Percentiles rank a stretch among this genome's conserved stretches.
Evolutionary conservation across 2,329 filamentous ascomycete genomes (phyloP).

Genomic region (Leptodontidium sp.): DNA sequence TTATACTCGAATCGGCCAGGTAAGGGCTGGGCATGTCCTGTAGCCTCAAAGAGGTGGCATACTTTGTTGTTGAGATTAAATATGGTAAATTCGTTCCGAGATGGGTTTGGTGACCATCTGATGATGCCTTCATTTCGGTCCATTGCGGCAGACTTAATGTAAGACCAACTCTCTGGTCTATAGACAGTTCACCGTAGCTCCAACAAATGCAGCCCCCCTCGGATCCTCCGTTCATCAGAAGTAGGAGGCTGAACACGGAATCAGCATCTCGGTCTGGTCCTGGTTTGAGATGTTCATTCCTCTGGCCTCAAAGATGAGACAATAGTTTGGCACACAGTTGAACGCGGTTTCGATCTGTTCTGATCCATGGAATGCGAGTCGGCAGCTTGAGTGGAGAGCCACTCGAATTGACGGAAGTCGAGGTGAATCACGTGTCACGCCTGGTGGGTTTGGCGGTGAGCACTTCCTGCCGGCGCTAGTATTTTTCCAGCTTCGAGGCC

Average conservation of each 20-base stretch:
- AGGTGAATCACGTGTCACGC: constrained; percentile 10
- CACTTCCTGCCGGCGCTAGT: background rate
- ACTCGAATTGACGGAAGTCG: background rate
- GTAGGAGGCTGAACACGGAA: background rate
- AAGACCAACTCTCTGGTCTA: background rate
- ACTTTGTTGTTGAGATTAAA: constrained; percentile 70
- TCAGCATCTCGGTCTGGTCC: constrained; percentile 2
- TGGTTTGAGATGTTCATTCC: background rate
- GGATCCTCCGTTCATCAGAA: background rate
- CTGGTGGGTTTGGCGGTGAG: background rate
- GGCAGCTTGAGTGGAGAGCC: background rate
- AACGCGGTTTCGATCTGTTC: background rate
- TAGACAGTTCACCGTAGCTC: background rate
- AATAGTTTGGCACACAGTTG: background rate
- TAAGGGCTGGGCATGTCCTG: constrained; percentile 59
- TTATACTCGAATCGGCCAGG: constrained; percentile 64
- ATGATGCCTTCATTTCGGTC: constrained; percentile 60
- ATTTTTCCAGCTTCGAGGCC: background rate
- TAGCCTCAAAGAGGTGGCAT: constrained; percentile 69
- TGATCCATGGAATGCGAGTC: background rate
- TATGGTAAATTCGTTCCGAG: constrained; percentile 68
- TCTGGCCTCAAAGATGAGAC: background rate
- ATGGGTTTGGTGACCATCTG: constrained; percentile 70
- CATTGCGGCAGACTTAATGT: constrained; percentile 34
- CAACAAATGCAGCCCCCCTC: background rate